Base-by-base conservation (phyloP, 73 alveolate genomes). In the Breviolum minutum region DNA sequence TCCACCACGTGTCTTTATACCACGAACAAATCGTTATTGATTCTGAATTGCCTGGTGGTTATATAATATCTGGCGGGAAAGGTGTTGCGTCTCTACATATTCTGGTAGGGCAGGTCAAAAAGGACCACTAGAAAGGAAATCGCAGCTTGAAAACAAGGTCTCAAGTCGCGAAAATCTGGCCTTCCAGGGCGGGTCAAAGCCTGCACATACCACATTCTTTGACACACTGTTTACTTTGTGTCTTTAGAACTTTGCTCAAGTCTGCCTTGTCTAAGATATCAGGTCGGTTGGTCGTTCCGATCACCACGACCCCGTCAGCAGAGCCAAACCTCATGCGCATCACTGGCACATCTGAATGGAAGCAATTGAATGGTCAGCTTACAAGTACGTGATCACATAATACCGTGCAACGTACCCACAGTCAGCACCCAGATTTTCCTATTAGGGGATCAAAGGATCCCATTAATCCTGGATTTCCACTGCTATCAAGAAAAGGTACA, bases 221-320 rank as follows among this genome's bases (percentile, higher is more conserved):
- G 29, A 26, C 76, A 17, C 16, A 6, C 74, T 83, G 7, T 40
- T 30, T n/a, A 74, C 29, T 14, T 74, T 1, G 26, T 11, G 12
- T 13, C 48, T 1, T 13, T 17, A 24, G 16, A 20, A 66, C 16
- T 66, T 66, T 66, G 22, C 54, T 10, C 22, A 5, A 79, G 73
- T 95, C 99, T 95, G 99, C 99, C 87, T 99, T 99, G 97, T 99
- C 99, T 22, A 99, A 95, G 27, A 99, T 99, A 99, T 99, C 99
- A 54, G 99, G 99, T 99, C 99, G 99, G 99, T 99, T 99, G 66
- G 99, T 99, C 48, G 99, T 99, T 85, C 99, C 99, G 66, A 99
- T 99, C 61, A 99, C 99, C 64, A 99, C 99, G 30, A 99, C 99
- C 80, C 99, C 99, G 63, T 99, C 97, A 77, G 95, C 95, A 48